These are phyloP conservation scores for Leccinum fibrillosum DNA, from an alignment of 768 basidiomycete genomes.

Conservation along the genomic window DNA sequence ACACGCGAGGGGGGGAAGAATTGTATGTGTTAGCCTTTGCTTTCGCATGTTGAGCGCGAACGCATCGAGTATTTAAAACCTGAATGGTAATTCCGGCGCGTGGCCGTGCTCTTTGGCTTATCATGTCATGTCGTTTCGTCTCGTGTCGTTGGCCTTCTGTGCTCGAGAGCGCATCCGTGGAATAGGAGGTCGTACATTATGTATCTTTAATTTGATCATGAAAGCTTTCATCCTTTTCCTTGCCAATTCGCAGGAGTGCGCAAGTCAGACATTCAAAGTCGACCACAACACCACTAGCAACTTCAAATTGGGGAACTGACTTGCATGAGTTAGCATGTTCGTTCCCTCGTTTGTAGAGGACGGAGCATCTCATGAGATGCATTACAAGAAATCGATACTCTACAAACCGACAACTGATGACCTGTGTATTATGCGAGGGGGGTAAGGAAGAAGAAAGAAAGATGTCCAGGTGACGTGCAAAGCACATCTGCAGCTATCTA, in stretches of 20 bases:
- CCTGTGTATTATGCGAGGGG: background rate
- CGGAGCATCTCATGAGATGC: background rate
- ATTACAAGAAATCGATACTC: background rate
- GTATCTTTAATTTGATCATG: too few species aligned
- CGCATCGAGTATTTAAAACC: background rate
- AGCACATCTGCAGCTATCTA: slow-evolving; percentile 18
- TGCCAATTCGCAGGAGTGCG: too few species aligned
- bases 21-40: background rate
- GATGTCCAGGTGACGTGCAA: background rate
- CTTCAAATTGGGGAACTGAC: background rate
- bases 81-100: background rate
- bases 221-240: too few species aligned
- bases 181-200: background rate
- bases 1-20: too few species aligned
- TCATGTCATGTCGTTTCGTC: background rate
- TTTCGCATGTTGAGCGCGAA: background rate
- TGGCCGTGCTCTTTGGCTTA: too few species aligned
- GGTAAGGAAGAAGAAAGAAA: background rate
- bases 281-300: background rate
- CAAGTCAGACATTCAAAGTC: background rate
- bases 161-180: background rate
- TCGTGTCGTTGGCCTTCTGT: background rate
- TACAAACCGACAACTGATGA: background rate
- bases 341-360: background rate
- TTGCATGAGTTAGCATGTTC: background rate